phyloP scores from a whole-genome alignment of 2,329 filamentous ascomycete species.

The Talaromyces sp. region DNA sequence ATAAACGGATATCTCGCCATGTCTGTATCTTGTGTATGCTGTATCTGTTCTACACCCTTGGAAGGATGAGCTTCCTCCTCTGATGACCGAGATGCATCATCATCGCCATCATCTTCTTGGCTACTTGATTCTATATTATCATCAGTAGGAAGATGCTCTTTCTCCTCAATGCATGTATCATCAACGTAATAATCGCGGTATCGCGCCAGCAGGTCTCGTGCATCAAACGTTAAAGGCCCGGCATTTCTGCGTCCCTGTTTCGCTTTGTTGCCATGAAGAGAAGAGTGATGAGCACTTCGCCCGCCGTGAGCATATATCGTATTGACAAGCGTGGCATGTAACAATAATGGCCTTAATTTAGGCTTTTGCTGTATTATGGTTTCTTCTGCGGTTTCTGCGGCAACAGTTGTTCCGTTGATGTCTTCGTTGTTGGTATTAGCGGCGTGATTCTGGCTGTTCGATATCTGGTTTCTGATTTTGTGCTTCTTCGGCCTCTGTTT shows the following conservation, averaged over 20 bases:
- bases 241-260: slow-evolving; percentile 18
- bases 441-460: background rate
- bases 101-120: slow-evolving; percentile 11
- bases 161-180: slow-evolving; percentile 23
- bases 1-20: slow-evolving; percentile 43
- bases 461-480: background rate
- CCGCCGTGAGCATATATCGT: slow-evolving; percentile 63
- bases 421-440: background rate
- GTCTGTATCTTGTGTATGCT: slow-evolving; percentile 22
- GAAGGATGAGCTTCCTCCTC: slow-evolving; percentile 19
- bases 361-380: slow-evolving; percentile 20
- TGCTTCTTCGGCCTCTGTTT: slow-evolving; percentile 15
- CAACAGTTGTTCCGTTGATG: background rate
- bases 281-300: background rate
- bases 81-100: slow-evolving; percentile 2
- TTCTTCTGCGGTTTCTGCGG: slow-evolving; percentile 13
- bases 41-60: slow-evolving; percentile 5
- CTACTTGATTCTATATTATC: background rate
- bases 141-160: slow-evolving; percentile 9
- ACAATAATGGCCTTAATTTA: slow-evolving; percentile 57
- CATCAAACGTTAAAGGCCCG: slow-evolving; percentile 48
- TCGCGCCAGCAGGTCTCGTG: slow-evolving; percentile 30
- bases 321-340: slow-evolving; percentile 85
- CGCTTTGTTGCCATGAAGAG: slow-evolving; percentile 9
- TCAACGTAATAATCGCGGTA: slow-evolving; percentile 38